Conservation (phyloP, 2,329 filamentous ascomycete species). For the Hawksworthiomyces lignivorus region DNA sequence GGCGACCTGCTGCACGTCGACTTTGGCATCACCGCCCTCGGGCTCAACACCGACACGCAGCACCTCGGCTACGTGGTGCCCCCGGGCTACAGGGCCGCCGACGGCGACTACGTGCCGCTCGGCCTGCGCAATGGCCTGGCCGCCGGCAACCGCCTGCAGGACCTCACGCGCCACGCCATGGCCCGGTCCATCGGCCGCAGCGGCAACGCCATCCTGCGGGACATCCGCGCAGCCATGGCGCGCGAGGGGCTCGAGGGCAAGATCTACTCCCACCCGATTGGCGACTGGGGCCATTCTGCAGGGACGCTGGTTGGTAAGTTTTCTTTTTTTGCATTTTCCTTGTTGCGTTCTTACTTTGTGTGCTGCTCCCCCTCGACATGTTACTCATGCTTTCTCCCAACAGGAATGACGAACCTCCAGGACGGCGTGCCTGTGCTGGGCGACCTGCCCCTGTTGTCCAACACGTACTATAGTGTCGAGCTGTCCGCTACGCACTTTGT, state of each 20-base stretch:
- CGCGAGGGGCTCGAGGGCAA: slow-evolving; percentile 36
- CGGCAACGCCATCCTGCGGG: slow-evolving; percentile 37
- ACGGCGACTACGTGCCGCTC: slow-evolving; percentile 29
- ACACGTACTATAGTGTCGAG: slow-evolving; percentile 44
- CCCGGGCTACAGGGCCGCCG: slow-evolving; percentile 34
- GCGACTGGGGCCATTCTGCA: slow-evolving; percentile 43
- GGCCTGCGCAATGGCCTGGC: slow-evolving; percentile 34
- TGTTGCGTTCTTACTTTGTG: no score
- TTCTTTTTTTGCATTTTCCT: background rate
- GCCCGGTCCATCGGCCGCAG: slow-evolving; percentile 28
- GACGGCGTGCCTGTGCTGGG: slow-evolving; percentile 38
- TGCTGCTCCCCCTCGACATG: no score
- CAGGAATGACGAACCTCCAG: slow-evolving; percentile 44
- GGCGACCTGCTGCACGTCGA: slow-evolving; percentile 43
- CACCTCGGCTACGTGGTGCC: slow-evolving; percentile 41
- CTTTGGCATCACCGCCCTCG: slow-evolving; percentile 26
- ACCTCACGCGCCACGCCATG: slow-evolving; percentile 38
- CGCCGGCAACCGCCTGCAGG: slow-evolving; percentile 40
- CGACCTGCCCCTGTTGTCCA: slow-evolving; percentile 35
- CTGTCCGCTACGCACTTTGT: slow-evolving; percentile 40
- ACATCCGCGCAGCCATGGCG: slow-evolving; percentile 31
- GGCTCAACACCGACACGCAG: slow-evolving; percentile 29
- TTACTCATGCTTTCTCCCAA: no score
- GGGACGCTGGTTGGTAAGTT: slow-evolving; percentile 37
- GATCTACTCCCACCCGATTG: slow-evolving; percentile 42